Evolutionary conservation across 75 land plant species (phyloP).

Genomic region (Larix kaempferi): DNA sequence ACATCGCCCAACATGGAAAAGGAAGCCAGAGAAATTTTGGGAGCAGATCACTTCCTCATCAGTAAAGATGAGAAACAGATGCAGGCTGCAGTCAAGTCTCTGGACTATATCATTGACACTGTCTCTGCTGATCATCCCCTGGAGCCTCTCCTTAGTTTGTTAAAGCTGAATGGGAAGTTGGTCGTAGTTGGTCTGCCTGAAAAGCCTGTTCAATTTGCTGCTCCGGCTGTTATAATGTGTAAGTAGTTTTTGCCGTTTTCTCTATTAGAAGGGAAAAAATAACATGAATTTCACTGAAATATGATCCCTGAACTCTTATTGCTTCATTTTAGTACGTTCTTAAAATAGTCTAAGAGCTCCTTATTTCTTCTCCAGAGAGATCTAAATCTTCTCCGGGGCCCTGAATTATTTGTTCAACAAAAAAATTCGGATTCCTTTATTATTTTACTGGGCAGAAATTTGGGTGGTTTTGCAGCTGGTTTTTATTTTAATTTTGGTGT

Average conservation of each 20-base stretch:
- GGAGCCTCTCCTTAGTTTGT: constrained; percentile 21
- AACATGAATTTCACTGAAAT: too few species aligned
- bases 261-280: too few species aligned
- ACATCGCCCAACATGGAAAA: constrained; percentile 66
- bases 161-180: constrained; percentile 35
- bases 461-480: too few species aligned
- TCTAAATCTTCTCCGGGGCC: background rate
- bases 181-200: constrained; percentile 37
- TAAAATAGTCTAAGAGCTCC: too few species aligned
- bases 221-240: background rate
- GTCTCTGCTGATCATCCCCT: constrained; percentile 34
- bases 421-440: too few species aligned
- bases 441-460: too few species aligned
- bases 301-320: too few species aligned
- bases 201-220: constrained; percentile 14
- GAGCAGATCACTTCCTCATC: constrained; percentile 82
- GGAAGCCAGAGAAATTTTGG: constrained; percentile 79
- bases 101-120: constrained; percentile 47
- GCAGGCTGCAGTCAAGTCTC: background rate
- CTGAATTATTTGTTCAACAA: too few species aligned
- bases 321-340: too few species aligned
- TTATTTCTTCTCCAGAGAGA: too few species aligned
- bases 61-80: constrained; percentile 46
- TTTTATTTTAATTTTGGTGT: too few species aligned
- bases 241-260: too few species aligned